A percentile compares a stretch with the other conserved stretches of the same genome.
Evolutionary conservation across 768 basidiomycete species (phyloP).

Genomic region (Agrocybe praecox): DNA sequence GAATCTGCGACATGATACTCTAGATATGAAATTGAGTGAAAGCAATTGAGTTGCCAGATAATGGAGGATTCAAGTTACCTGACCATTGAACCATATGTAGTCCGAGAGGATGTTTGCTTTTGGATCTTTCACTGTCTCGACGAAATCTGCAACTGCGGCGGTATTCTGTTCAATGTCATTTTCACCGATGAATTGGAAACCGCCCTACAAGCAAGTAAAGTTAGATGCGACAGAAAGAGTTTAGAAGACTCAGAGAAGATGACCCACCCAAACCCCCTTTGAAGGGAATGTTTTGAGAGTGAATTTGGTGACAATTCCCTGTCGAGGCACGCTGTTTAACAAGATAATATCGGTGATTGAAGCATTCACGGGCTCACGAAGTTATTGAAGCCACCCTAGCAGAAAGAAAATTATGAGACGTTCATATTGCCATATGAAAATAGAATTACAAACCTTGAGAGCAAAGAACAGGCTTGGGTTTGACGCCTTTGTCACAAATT

Average conservation of each 20-base stretch:
- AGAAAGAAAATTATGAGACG: not conserved
- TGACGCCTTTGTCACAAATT: constrained; percentile 32
- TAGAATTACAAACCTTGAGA: constrained; percentile 30
- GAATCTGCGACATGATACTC: constrained; percentile 28
- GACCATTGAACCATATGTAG: constrained; percentile 36
- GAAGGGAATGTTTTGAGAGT: constrained; percentile 58
- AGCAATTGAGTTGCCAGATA: not conserved
- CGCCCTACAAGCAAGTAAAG: constrained; percentile 41
- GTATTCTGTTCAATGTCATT: constrained; percentile 23
- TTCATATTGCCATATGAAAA: not conserved
- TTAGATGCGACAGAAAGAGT: not conserved
- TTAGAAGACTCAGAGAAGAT: not conserved
- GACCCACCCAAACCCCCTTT: constrained; percentile 59
- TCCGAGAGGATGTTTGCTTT: constrained; percentile 53
- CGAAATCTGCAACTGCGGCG: constrained; percentile 43
- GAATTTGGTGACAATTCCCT: constrained; percentile 63
- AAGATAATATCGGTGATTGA: not conserved
- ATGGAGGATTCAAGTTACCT: constrained; percentile 28
- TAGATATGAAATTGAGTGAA: not conserved
- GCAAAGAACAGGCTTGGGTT: constrained; percentile 44
- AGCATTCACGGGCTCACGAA: constrained; percentile 30
- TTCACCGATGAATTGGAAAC: constrained; percentile 37
- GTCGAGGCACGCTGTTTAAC: not conserved
- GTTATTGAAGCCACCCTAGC: constrained; percentile 63
- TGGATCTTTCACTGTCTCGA: constrained; percentile 44